Percentiles rank a stretch among this genome's conserved stretches.
Evolutionary conservation across 2,329 filamentous ascomycete genomes (phyloP).

Genomic region (Ophiostoma novo-ulmi): DNA sequence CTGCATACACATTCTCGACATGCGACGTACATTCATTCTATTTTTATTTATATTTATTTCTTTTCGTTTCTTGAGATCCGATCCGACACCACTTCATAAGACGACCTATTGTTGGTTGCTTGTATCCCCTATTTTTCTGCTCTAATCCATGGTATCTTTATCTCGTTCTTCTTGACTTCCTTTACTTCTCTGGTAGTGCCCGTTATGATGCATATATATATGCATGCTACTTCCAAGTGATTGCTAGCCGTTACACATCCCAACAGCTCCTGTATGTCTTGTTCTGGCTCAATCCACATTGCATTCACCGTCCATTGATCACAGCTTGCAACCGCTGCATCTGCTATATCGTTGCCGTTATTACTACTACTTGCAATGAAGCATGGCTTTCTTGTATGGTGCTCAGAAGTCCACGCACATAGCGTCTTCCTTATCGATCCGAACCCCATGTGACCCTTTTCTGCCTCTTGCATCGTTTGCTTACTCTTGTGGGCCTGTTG

Average conservation of each 20-base stretch:
- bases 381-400: background rate
- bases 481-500: background rate
- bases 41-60: background rate
- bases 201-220: background rate
- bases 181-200: background rate
- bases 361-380: background rate
- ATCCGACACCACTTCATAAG: constrained; percentile 2
- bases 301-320: background rate
- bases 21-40: background rate
- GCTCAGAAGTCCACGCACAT: background rate
- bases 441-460: background rate
- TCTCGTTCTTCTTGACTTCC: background rate
- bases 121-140: background rate
- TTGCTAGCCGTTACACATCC: background rate
- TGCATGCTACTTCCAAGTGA: background rate
- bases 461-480: background rate
- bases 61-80: background rate
- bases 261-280: background rate
- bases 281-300: background rate
- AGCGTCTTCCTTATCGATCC: background rate
- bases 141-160: background rate
- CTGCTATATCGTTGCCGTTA: background rate
- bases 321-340: background rate
- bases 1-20: background rate
- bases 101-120: background rate